Evolutionary conservation across 352 stramenopile genomes (phyloP).

Genomic region (Pseudoperonospora humuli): DNA sequence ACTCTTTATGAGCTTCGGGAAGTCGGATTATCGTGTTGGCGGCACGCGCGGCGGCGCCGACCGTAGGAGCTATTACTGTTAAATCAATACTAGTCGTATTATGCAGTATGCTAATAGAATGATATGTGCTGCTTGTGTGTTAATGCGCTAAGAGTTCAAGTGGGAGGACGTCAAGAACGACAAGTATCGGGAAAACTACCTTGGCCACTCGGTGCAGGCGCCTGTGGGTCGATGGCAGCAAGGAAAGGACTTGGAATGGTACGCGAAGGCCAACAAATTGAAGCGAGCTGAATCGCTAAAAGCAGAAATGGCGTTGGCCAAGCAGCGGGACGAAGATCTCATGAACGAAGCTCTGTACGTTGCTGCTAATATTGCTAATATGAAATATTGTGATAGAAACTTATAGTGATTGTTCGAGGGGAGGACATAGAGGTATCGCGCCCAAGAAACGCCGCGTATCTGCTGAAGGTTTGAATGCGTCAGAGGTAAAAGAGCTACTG

Average conservation of each 20-base stretch:
- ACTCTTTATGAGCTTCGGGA: constrained; percentile 69
- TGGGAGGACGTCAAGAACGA: constrained; percentile 92
- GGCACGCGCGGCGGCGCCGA: constrained; percentile 82
- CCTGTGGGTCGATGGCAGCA: constrained; percentile 86
- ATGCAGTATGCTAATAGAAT: not conserved
- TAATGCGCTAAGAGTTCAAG: constrained; percentile 71
- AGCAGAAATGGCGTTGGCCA: constrained; percentile 59
- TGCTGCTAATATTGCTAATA: too few relatives aligned
- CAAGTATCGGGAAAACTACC: constrained; percentile 89
- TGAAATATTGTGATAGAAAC: too few relatives aligned
- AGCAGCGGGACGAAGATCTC: constrained; percentile 82
- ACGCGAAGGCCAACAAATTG: constrained; percentile 65
- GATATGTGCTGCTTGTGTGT: not conserved
- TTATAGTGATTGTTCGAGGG: constrained; percentile 1
- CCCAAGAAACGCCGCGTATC: constrained; percentile 41
- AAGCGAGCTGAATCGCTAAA: constrained; percentile 44
- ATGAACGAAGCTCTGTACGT: constrained; percentile 86
- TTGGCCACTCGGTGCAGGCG: constrained; percentile 83
- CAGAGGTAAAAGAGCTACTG: constrained; percentile 83
- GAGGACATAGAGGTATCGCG: constrained; percentile 55
- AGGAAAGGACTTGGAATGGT: constrained; percentile 88
- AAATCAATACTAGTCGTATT: not conserved
- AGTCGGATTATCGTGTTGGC: constrained; percentile 80
- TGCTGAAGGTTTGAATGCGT: constrained; percentile 47
- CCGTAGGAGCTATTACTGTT: constrained; percentile 30